Percentiles rank a stretch among this genome's conserved stretches.
Evolutionary conservation across 2,329 filamentous ascomycete genomes (phyloP).

Genomic region (Xylariaceae sp.): DNA sequence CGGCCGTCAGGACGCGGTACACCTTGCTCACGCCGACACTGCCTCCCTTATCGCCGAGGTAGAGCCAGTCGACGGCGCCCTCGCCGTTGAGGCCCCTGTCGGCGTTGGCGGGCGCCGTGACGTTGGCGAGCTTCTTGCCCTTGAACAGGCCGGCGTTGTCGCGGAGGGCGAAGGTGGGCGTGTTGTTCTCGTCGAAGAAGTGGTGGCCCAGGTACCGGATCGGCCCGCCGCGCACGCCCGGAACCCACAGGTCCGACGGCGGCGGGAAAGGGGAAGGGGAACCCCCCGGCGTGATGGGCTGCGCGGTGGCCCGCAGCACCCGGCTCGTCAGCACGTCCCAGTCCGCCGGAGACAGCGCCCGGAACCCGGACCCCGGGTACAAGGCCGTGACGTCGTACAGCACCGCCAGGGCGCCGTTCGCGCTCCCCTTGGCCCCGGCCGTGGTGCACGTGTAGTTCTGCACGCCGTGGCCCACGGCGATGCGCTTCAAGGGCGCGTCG

Average conservation of each 20-base stretch:
- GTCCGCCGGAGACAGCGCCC: conserved; percentile 33
- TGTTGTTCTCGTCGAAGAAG: conserved; percentile 53
- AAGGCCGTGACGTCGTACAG: conserved; percentile 52
- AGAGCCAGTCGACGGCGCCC: conserved; percentile 52
- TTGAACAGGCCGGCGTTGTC: conserved; percentile 38
- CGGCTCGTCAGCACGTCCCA: conserved; percentile 38
- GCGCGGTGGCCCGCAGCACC: conserved; percentile 35
- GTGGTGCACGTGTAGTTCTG: conserved; percentile 62
- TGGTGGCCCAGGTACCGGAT: conserved; percentile 56
- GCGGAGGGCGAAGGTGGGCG: conserved; percentile 56
- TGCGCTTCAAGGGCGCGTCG: conserved; percentile 42
- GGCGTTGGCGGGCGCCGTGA: conserved; percentile 47
- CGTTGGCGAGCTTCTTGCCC: conserved; percentile 43
- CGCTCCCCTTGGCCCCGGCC: conserved; percentile 30
- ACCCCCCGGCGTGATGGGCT: conserved; percentile 43
- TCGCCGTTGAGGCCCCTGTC: conserved; percentile 42
- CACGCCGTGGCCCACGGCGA: conserved; percentile 58
- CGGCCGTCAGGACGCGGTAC: conserved; percentile 52
- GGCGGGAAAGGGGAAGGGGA: conserved; percentile 29
- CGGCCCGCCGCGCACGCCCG: conserved; percentile 23
- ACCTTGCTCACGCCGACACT: conserved; percentile 37
- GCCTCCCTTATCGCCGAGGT: conserved; percentile 38
- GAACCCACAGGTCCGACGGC: conserved; percentile 38
- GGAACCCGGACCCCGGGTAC: conserved; percentile 40
- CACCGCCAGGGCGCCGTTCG: conserved; percentile 53